Base-by-base conservation (phyloP, 257 asterid genomes). In the Hygrophila difformis region DNA sequence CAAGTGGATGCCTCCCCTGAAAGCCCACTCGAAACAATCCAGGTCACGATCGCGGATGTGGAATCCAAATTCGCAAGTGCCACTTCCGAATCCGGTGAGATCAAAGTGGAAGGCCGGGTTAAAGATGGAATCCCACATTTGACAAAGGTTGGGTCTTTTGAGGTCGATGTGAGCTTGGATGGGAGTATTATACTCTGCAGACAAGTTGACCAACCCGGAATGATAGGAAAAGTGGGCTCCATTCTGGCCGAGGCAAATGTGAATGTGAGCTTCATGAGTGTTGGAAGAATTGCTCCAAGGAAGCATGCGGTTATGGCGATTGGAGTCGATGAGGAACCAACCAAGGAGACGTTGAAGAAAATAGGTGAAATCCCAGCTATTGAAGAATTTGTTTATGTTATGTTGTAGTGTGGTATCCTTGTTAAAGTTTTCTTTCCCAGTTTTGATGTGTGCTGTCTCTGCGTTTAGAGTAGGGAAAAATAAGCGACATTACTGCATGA, bases 151-250 rank as follows among this genome's bases (percentile, higher is more conserved):
- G 96, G 96, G 26, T 79, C 96, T 5, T 89, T 89, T 20, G 97
- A 79, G 19, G 94, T 89, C 46, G 97, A 89, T 21, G 93, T 82
- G 66, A 89, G 96, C 56, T 58, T 89, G 74, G 97, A 85, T 54
- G 96, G 97, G 31, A 84, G 93, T 60, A 56, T 84, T 44, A 88
- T 88, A 34, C 77, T 84, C 3, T 89, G 97, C 70, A 72, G 97
- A 56, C 97, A 89, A 55, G 91, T 81, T 29, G 97, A 89, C 57
- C 97, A 89, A 62, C 97, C 97, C 0, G 97, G 97, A 17, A 81
- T 89, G 94, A 84, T 89, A 3, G 94, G 97, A 9, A 81, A 75
- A 45, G 97, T 89, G 2, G 97, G 96, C 3, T 77, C 87, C 47
- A 65, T 89, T 56, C 50, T 85, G 45, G 95, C 91, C 2, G 78